Percentiles rank a stretch among this genome's conserved stretches.
These are phyloP conservation scores for Pestalotiopsis sp. DNA, from an alignment of 2,329 filamentous ascomycete genomes.

Conservation along the genomic window DNA sequence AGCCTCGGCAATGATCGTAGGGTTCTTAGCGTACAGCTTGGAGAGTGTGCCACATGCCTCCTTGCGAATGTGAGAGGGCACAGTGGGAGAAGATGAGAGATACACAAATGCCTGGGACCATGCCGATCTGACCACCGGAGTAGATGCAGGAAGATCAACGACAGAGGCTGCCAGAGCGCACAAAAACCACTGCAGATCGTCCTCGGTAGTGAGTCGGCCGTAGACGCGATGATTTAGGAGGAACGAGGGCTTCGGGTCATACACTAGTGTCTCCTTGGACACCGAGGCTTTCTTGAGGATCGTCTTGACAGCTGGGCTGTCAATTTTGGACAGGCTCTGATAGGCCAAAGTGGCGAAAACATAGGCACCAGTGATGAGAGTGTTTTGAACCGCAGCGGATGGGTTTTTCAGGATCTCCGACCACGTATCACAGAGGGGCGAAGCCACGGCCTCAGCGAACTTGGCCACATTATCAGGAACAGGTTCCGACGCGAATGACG, in stretches of 20 bases:
- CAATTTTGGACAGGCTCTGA: slow-evolving; percentile 56
- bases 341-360: slow-evolving; percentile 69
- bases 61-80: slow-evolving; percentile 66
- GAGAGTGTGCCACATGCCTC: slow-evolving; percentile 66
- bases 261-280: slow-evolving; percentile 65
- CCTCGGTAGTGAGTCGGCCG: slow-evolving; percentile 72
- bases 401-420: slow-evolving; percentile 80
- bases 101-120: slow-evolving; percentile 92
- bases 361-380: slow-evolving; percentile 79
- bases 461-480: slow-evolving; percentile 50
- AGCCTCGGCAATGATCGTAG: slow-evolving; percentile 60
- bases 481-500: slow-evolving; percentile 46
- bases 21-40: slow-evolving; percentile 63
- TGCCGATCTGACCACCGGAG: slow-evolving; percentile 58
- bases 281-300: slow-evolving; percentile 65
- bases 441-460: slow-evolving; percentile 56
- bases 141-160: slow-evolving; percentile 52
- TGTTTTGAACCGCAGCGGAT: slow-evolving; percentile 76
- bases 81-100: slow-evolving; percentile 64
- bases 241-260: slow-evolving; percentile 85
- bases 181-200: slow-evolving; percentile 79
- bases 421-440: slow-evolving; percentile 69
- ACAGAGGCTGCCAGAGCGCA: slow-evolving; percentile 69
- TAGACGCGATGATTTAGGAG: slow-evolving; percentile 84
- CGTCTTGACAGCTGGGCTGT: slow-evolving; percentile 49